Conservation (phyloP, 768 basidiomycete genomes). For the Suillus occidentalis region DNA sequence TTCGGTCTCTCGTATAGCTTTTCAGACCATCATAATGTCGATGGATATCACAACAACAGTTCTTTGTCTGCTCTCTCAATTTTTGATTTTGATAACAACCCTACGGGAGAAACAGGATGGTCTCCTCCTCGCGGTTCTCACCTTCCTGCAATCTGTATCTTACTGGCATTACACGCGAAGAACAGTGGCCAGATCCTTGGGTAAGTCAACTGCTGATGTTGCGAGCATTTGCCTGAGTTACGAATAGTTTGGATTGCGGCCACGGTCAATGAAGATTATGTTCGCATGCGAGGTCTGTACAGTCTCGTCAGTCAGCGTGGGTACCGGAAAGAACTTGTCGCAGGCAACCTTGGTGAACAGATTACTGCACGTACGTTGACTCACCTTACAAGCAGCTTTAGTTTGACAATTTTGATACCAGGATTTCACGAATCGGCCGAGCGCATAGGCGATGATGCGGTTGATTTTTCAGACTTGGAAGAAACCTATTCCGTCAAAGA, state of each 20-base stretch:
- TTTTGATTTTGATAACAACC: conserved; percentile 32
- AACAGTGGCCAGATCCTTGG: conserved; percentile 24
- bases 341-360: conserved; percentile 57
- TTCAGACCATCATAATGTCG: too few relatives aligned
- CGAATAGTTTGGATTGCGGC: conserved; percentile 67
- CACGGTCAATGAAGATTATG: conserved; percentile 57
- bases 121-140: conserved; percentile 48
- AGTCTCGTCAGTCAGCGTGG: too few relatives aligned
- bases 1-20: too few relatives aligned
- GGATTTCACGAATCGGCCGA: conserved; percentile 30
- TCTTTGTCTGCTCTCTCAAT: neutral
- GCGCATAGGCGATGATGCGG: conserved; percentile 39
- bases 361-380: conserved; percentile 47
- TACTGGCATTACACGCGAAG: conserved; percentile 18
- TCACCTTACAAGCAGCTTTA: neutral
- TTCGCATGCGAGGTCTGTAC: too few relatives aligned
- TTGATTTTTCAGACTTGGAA: conserved; percentile 33
- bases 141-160: conserved; percentile 12
- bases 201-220: conserved; percentile 22
- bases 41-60: neutral
- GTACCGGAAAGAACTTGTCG: conserved; percentile 67
- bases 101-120: conserved; percentile 65
- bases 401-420: conserved; percentile 12
- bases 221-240: neutral
- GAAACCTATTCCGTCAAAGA: conserved; percentile 31